Conservation (phyloP, 306 rosid genomes). For the Neltuma alba region DNA sequence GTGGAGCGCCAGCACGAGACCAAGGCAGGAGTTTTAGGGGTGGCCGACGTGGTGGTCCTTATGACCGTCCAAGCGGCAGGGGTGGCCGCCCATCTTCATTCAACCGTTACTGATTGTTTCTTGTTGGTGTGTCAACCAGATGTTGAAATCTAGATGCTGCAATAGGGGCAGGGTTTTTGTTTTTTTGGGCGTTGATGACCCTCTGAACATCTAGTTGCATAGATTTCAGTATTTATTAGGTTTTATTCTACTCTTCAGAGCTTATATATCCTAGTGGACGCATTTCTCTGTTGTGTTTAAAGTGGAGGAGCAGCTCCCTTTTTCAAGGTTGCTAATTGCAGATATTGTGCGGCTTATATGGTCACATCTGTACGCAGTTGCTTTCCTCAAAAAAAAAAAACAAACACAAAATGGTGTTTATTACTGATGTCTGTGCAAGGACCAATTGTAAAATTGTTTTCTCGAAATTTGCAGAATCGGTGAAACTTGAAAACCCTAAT, state of each 20-base stretch:
- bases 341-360: neutral
- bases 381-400: too few species aligned
- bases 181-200: slow-evolving; percentile 11
- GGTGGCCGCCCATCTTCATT: slow-evolving; percentile 69
- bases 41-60: slow-evolving; percentile 70
- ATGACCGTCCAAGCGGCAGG: slow-evolving; percentile 77
- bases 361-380: neutral
- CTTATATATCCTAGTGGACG: neutral
- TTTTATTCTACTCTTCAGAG: slow-evolving; percentile 12
- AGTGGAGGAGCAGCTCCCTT: neutral
- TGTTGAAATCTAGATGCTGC: slow-evolving; percentile 25
- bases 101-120: slow-evolving; percentile 64
- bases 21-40: slow-evolving; percentile 78
- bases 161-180: slow-evolving; percentile 34
- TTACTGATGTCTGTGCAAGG: neutral
- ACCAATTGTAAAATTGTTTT: neutral
- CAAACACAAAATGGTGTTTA: neutral
- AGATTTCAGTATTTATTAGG: slow-evolving; percentile 26
- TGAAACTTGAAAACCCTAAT: neutral
- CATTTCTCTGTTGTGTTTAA: neutral
- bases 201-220: slow-evolving; percentile 32
- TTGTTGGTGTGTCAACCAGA: neutral
- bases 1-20: slow-evolving; percentile 63
- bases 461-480: neutral
- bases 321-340: slow-evolving; percentile 22